These are phyloP conservation scores for Prunus mira DNA, from an alignment of 306 rosid genomes.

Conservation along the genomic window DNA sequence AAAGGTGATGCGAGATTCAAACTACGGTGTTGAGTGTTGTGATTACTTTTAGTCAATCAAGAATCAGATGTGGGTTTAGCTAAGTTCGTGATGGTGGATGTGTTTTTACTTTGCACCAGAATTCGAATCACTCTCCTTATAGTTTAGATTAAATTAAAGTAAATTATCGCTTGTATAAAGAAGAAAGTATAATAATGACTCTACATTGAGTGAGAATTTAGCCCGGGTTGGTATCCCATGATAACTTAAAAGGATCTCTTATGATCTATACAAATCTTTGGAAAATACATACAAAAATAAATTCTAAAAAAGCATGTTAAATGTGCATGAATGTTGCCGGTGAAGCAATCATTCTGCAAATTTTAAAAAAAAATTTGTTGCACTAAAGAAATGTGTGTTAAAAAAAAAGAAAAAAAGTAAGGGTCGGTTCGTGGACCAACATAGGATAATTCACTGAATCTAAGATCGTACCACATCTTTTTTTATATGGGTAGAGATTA, in stretches of 20 bases:
- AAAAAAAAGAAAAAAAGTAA: too few species aligned
- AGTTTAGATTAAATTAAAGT: too few species aligned
- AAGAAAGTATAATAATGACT: too few species aligned
- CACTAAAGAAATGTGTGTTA: not conserved
- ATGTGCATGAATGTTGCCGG: not conserved
- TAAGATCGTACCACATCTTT: not conserved
- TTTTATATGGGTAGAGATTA: not conserved
- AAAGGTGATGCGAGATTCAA: too few species aligned
- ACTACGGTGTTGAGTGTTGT: too few species aligned
- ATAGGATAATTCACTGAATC: not conserved
- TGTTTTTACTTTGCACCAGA: rapidly evolving
- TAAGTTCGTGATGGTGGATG: too few species aligned
- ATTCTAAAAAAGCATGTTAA: not conserved
- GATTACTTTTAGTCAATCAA: too few species aligned
- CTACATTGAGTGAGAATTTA: too few species aligned
- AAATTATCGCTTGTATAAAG: too few species aligned
- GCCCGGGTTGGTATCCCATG: too few species aligned
- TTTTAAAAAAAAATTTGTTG: not conserved
- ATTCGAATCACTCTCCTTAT: rapidly evolving
- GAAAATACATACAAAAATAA: not conserved
- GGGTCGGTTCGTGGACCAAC: not conserved
- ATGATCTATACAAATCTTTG: not conserved
- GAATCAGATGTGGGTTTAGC: rapidly evolving
- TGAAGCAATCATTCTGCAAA: not conserved
- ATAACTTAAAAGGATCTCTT: not conserved